Conservation (phyloP, 257 asterid genomes). For the Nicotiana paniculata region DNA sequence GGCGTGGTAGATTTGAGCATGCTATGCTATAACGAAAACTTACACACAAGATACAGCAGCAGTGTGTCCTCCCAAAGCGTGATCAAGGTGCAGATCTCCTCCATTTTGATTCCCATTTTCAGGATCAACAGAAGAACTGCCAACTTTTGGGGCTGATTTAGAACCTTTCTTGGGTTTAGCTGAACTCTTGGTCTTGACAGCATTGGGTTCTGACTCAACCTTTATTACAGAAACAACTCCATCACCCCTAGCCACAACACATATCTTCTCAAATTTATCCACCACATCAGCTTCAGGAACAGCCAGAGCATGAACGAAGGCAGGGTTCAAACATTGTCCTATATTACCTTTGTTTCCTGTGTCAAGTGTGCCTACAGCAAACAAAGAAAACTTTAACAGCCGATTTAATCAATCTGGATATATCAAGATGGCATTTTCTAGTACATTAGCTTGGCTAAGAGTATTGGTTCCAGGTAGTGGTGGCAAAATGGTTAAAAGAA, state of each 20-base stretch:
- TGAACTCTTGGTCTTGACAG: slow-evolving; percentile 41
- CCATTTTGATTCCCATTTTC: slow-evolving; percentile 19
- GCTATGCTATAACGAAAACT: slow-evolving; percentile 21
- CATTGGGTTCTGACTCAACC: slow-evolving; percentile 47
- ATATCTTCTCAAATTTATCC: slow-evolving; percentile 68
- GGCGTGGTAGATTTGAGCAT: background rate
- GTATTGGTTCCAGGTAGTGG: background rate
- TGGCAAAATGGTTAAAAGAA: too few relatives aligned
- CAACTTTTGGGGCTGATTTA: slow-evolving; percentile 28
- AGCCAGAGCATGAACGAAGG: slow-evolving; percentile 71
- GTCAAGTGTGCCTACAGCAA: slow-evolving; percentile 26
- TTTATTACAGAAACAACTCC: slow-evolving; percentile 68
- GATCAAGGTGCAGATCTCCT: slow-evolving; percentile 52
- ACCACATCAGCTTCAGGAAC: slow-evolving; percentile 77
- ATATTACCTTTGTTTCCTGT: slow-evolving; percentile 39
- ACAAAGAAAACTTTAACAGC: background rate
- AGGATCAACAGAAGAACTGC: slow-evolving; percentile 23
- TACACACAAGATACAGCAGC: slow-evolving; percentile 94
- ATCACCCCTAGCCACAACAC: slow-evolving; percentile 90
- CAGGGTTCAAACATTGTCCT: slow-evolving; percentile 81
- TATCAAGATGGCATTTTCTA: background rate
- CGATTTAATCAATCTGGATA: background rate
- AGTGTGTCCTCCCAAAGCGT: slow-evolving; percentile 70
- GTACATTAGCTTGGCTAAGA: background rate
- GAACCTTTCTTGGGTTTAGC: slow-evolving; percentile 37